Conservation (phyloP, 1,284 basidiomycete genomes). For the Irpex sp. region DNA sequence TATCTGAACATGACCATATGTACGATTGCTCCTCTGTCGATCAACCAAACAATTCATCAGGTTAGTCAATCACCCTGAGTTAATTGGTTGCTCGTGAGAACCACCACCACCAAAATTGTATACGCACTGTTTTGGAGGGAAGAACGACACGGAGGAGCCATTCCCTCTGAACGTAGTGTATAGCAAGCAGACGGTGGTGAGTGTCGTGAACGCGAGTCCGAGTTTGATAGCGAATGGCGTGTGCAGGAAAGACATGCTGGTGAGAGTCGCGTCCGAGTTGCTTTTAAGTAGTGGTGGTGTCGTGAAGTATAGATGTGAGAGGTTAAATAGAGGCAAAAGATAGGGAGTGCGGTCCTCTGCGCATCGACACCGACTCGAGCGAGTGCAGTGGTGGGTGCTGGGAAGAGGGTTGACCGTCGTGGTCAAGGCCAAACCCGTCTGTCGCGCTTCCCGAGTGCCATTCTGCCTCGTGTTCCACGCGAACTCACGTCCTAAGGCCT, state of each 20-base stretch:
- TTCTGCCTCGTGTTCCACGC: not conserved
- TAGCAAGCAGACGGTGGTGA: slow-evolving; percentile 8
- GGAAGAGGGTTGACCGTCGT: not conserved
- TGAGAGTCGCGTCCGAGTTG: not conserved
- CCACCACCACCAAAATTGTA: too few species aligned
- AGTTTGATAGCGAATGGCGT: slow-evolving; percentile 7
- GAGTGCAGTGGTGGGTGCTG: too few species aligned
- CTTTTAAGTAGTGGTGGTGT: not conserved
- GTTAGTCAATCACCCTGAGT: too few species aligned
- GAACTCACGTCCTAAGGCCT: not conserved
- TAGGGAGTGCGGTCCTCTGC: not conserved
- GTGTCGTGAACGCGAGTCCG: slow-evolving; percentile 7
- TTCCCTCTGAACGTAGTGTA: slow-evolving; percentile 2
- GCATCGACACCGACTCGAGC: not conserved
- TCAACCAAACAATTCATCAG: not conserved
- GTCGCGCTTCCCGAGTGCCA: not conserved
- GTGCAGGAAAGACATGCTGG: not conserved
- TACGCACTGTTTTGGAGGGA: not conserved
- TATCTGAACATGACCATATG: slow-evolving; percentile 14
- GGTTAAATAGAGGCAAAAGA: not conserved
- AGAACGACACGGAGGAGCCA: not conserved
- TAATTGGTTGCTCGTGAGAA: not conserved
- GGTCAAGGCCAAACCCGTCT: not conserved
- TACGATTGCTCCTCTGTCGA: slow-evolving; percentile 2
- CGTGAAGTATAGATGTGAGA: not conserved